Evolutionary conservation across 371 early-diverging fungal genomes (phyloP).

Genomic region (Pancytospora philotis): DNA sequence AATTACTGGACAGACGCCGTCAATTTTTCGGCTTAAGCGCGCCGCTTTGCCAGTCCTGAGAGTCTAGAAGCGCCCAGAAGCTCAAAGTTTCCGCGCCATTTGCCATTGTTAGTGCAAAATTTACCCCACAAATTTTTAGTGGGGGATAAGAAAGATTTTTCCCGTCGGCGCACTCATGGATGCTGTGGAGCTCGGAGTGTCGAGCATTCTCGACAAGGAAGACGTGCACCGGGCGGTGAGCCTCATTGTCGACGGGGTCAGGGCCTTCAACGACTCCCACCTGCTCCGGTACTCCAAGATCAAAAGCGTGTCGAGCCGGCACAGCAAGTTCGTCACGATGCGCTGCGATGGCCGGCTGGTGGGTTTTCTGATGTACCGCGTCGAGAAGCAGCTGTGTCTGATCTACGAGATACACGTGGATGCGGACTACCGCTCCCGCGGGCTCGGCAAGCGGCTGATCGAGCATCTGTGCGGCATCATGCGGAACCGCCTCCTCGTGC

Average conservation of each 20-base stretch:
- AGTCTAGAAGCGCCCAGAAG: too few species aligned
- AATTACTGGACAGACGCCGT: too few species aligned
- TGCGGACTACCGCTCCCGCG: not conserved
- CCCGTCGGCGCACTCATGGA: too few species aligned
- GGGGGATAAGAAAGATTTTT: too few species aligned
- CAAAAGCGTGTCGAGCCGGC: not conserved
- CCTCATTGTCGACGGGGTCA: not conserved
- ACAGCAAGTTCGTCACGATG: not conserved
- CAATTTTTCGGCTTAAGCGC: too few species aligned
- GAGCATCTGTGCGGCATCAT: not conserved
- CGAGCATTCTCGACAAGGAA: not conserved
- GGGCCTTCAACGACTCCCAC: not conserved
- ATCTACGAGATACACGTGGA: conserved; percentile 12
- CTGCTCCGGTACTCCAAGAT: not conserved
- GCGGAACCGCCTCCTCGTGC: not conserved
- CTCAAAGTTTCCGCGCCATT: too few species aligned
- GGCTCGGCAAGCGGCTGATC: not conserved
- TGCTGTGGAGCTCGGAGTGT: not conserved
- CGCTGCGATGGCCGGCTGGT: not conserved
- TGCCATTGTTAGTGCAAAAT: too few species aligned
- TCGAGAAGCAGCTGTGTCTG: not conserved
- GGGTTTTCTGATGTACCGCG: conserved; percentile 4
- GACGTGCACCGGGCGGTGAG: not conserved
- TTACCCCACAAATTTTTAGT: too few species aligned
- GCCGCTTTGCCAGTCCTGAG: too few species aligned